These are phyloP conservation scores for Globisporangium irregulare DNA, from an alignment of 352 stramenopile species.

Conservation along the genomic window DNA sequence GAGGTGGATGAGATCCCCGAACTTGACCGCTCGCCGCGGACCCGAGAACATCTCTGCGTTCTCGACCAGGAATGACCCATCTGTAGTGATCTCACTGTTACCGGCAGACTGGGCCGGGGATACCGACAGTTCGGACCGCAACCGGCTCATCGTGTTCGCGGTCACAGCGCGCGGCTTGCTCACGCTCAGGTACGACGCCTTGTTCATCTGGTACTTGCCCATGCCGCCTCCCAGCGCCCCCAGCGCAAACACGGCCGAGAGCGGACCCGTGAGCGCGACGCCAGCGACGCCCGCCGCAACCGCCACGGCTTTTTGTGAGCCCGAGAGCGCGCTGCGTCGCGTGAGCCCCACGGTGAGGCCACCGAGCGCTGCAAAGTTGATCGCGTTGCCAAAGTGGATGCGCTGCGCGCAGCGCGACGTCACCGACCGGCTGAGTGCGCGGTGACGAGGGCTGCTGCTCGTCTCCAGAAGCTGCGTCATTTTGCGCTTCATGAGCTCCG, in stretches of 20 bases:
- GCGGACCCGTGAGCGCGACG: slow-evolving; percentile 45
- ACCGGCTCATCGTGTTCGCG: background rate
- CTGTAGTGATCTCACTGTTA: background rate
- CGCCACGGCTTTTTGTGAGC: slow-evolving; percentile 50
- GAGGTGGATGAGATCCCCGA: slow-evolving; percentile 53
- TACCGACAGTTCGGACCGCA: background rate
- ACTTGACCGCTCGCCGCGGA: slow-evolving; percentile 37
- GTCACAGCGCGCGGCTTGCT: slow-evolving; percentile 25
- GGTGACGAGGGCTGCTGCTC: slow-evolving; percentile 8
- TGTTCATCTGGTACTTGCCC: slow-evolving; percentile 69
- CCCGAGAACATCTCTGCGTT: slow-evolving; percentile 55
- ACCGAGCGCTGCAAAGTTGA: slow-evolving; percentile 45
- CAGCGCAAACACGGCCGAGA: slow-evolving; percentile 50
- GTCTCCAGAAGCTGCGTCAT: background rate
- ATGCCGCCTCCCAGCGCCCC: slow-evolving; percentile 52
- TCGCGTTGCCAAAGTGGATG: slow-evolving; percentile 43
- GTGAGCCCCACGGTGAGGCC: slow-evolving; percentile 50
- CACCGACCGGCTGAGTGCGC: slow-evolving; percentile 8
- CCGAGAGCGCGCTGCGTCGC: slow-evolving; percentile 49
- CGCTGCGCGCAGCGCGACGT: slow-evolving; percentile 27
- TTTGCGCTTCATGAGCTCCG: slow-evolving; percentile 5
- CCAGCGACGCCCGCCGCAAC: slow-evolving; percentile 51
- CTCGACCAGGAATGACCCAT: slow-evolving; percentile 50
- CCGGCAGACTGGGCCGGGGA: background rate
- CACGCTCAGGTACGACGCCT: slow-evolving; percentile 49